Percentiles rank a stretch among this genome's conserved stretches.
phyloP scores from a whole-genome alignment of 2,329 filamentous ascomycete genomes.

The Colletotrichum sublineola region DNA sequence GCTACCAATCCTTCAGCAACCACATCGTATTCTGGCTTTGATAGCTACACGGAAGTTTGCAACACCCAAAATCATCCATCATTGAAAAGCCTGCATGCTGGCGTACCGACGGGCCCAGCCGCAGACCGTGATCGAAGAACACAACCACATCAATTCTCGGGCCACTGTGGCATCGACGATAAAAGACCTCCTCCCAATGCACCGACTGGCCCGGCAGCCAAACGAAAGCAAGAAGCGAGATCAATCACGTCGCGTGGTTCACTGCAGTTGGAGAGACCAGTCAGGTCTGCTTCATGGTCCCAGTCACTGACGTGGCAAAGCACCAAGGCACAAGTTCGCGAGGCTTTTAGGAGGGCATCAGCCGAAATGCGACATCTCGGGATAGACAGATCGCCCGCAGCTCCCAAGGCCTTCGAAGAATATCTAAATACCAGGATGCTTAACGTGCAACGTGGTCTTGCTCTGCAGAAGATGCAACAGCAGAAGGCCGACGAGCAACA shows the following conservation, averaged over 20 bases:
- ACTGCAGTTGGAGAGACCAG: background rate
- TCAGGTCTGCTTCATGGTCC: conserved; percentile 51
- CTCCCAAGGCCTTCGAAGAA: conserved; percentile 52
- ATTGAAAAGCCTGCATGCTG: conserved; percentile 1
- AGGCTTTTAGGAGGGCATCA: conserved; percentile 52
- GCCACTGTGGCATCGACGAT: conserved; percentile 23
- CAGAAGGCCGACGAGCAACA: conserved; percentile 27
- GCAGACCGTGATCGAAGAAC: conserved; percentile 24
- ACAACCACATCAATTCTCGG: conserved; percentile 14
- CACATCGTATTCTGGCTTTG: conserved; percentile 3
- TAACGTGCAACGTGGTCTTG: background rate
- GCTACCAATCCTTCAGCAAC: background rate
- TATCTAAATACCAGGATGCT: conserved; percentile 44
- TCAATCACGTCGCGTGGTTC: background rate
- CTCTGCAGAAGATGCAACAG: conserved; percentile 42
- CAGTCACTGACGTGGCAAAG: conserved; percentile 58
- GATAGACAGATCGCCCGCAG: conserved; percentile 54
- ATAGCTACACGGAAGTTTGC: conserved; percentile 11
- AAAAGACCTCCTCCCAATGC: conserved; percentile 25
- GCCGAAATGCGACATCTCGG: conserved; percentile 53
- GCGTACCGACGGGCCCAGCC: conserved; percentile 11
- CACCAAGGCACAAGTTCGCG: conserved; percentile 50
- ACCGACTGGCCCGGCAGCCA: conserved; percentile 5
- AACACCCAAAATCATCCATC: background rate
- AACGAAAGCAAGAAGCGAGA: background rate